Base-by-base conservation (phyloP, 23 red algal genomes). In the Gracilaria caudata region DNA sequence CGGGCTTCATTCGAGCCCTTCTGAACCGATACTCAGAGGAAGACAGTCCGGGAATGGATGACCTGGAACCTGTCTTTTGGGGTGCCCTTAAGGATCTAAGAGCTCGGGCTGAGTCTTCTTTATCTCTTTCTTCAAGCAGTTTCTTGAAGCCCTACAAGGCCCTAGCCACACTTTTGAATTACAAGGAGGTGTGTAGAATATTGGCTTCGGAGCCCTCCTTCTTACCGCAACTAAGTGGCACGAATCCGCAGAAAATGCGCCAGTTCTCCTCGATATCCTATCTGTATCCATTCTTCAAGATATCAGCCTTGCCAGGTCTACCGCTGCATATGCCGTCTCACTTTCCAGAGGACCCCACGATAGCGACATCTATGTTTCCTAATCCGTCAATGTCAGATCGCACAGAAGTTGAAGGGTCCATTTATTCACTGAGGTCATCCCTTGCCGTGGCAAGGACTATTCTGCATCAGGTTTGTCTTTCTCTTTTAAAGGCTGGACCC, bases 241-340 rank as follows among this genome's bases (percentile, higher is more conserved):
- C 7, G n/a, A 54, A 79, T 40, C 51, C 55, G 58, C 37, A 63
- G 10, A 76, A 59, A 51, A 46, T 86, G 26, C 49, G 47, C 30
- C 20, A 64, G 54, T 86, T 84, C 39, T 57, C 71, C 24, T 45
- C 39, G 14, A 25, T 87, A 24, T 76, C 77, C 7, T 91, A 73
- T 76, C 36, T 98, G 64, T 84, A 83, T 41, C 90, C 95, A 9
- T 98, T 94, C 64, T 94, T 98, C 46, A 57, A 75, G 32, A 74
- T 93, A 37, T 94, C 90, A 33, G 95, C 90, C 35, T 71, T 98
- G 78, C 92, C 87, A 20, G 87, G 87, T 46, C 57, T 82, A 21
- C 87, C 87, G 19, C 28, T 91, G 25, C 77, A 82, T 29, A 44
- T 63, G 87, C 76, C 78, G 36, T 49, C 77, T 51, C 77, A 64